A percentile compares a stretch with the other conserved stretches of the same genome.
Conservation (phyloP, 2,329 filamentous ascomycete species). For the Orbilia oligospora region DNA sequence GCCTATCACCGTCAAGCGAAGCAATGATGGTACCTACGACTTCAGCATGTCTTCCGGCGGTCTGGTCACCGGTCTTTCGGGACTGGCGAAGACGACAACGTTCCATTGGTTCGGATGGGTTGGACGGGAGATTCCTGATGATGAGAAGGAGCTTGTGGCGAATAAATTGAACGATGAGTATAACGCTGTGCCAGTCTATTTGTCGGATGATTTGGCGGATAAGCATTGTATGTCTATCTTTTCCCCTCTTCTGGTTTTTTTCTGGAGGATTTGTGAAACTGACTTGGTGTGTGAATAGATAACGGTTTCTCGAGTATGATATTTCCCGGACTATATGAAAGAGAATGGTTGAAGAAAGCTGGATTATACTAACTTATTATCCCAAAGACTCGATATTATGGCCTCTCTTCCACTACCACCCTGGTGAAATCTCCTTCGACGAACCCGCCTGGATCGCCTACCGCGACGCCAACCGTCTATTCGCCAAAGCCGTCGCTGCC, state of each 20-base stretch:
- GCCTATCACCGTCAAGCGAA: slow-evolving; percentile 95
- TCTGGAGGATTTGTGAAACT: not conserved
- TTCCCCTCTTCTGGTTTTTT: not conserved
- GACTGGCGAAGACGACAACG: slow-evolving; percentile 89
- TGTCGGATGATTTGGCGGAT: slow-evolving; percentile 93
- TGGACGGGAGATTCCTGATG: slow-evolving; percentile 88
- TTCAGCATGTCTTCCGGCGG: slow-evolving; percentile 98
- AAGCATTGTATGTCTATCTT: slow-evolving; percentile 75
- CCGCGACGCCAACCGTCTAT: slow-evolving; percentile 90
- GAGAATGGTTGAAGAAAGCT: not conserved
- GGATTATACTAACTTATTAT: slow-evolving; percentile 3
- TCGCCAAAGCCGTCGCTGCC: slow-evolving; percentile 87
- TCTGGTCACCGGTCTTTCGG: slow-evolving; percentile 91
- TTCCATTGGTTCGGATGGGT: slow-evolving; percentile 99
- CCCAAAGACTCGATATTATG: slow-evolving; percentile 87
- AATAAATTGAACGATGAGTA: slow-evolving; percentile 87
- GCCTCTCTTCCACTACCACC: slow-evolving; percentile 99
- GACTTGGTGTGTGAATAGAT: slow-evolving; percentile 68
- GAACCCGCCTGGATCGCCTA: slow-evolving; percentile 95
- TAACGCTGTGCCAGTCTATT: slow-evolving; percentile 89
- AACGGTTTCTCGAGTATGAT: slow-evolving; percentile 94
- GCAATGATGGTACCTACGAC: slow-evolving; percentile 89
- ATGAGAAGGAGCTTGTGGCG: slow-evolving; percentile 81
- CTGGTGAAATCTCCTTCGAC: slow-evolving; percentile 97
- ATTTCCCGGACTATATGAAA: not conserved